Percentiles rank a stretch among this genome's conserved stretches.
Conservation (phyloP, 352 stramenopile species). For the Pythium aristosporum region DNA sequence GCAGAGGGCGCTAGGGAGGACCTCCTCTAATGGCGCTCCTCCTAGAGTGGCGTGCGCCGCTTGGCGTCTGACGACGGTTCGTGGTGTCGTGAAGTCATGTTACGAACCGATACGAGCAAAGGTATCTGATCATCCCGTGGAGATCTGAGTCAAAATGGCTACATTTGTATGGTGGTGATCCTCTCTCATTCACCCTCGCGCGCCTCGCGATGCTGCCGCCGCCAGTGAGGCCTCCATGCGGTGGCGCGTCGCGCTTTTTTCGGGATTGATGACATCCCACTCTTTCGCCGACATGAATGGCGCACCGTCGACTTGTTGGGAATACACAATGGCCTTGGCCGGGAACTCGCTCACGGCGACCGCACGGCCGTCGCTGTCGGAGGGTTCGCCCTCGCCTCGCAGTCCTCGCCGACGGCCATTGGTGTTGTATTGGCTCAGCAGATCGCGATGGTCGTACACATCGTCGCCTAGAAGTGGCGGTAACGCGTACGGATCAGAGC, state of each 20-base stretch:
- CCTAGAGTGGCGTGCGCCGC: not conserved
- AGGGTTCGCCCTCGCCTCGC: slow-evolving; percentile 20
- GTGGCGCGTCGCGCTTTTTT: slow-evolving; percentile 51
- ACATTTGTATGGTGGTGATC: not conserved
- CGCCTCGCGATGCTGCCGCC: not conserved
- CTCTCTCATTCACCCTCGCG: not conserved
- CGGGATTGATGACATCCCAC: slow-evolving; percentile 63
- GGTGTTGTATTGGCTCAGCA: not conserved
- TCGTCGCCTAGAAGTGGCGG: slow-evolving; percentile 64
- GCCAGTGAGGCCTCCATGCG: slow-evolving; percentile 40
- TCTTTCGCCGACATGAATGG: slow-evolving; percentile 67
- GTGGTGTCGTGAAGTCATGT: not conserved
- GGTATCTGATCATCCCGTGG: not conserved
- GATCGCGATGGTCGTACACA: slow-evolving; percentile 30
- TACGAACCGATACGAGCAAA: slow-evolving; percentile 7
- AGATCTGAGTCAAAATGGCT: slow-evolving; percentile 12
- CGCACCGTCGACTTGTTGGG: slow-evolving; percentile 36
- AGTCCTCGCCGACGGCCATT: slow-evolving; percentile 15
- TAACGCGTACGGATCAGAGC: slow-evolving; percentile 60
- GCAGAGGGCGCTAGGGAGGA: no score
- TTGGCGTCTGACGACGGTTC: not conserved
- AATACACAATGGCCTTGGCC: slow-evolving; percentile 65
- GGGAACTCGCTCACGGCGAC: slow-evolving; percentile 34
- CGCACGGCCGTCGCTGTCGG: slow-evolving; percentile 19
- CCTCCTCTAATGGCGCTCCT: not conserved